Conservation (phyloP, 352 stramenopile species). For the Phytopythium ostracodes region DNA sequence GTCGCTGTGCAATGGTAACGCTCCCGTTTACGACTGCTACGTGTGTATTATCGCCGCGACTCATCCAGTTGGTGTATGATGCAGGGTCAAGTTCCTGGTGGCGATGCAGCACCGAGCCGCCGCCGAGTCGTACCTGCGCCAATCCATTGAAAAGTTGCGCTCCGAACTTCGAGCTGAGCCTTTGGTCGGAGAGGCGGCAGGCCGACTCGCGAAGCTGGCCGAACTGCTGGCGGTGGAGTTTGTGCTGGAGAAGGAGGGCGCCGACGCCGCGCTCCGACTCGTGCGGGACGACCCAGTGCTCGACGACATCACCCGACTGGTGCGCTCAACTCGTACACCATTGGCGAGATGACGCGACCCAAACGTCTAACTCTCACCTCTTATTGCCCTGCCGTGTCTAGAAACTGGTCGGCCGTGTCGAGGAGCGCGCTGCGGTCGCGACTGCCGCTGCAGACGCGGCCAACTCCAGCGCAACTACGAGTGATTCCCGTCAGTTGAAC, state of each 20-base stretch:
- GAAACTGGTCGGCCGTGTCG: slow-evolving; percentile 1
- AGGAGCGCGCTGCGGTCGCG: neutral
- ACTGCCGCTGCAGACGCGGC: neutral
- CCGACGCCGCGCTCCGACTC: slow-evolving; percentile 25
- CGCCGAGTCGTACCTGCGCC: slow-evolving; percentile 26
- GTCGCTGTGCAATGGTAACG: slow-evolving; percentile 41
- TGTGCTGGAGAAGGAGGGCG: slow-evolving; percentile 36
- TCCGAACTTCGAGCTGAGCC: neutral
- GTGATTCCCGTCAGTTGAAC: neutral
- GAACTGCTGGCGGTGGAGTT: slow-evolving; percentile 49
- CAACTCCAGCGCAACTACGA: neutral
- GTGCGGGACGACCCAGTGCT: slow-evolving; percentile 34
- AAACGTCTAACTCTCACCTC: neutral
- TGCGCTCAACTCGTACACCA: slow-evolving; percentile 8
- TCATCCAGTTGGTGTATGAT: neutral
- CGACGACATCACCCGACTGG: slow-evolving; percentile 41
- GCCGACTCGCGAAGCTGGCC: slow-evolving; percentile 23
- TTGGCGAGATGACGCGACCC: neutral
- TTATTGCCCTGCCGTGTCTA: neutral
- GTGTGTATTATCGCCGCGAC: neutral
- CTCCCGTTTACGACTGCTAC: neutral
- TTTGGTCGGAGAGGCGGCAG: slow-evolving; percentile 2
- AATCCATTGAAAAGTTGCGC: slow-evolving; percentile 13
- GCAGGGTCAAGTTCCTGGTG: slow-evolving; percentile 57
- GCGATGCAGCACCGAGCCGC: slow-evolving; percentile 42